Percentiles rank a stretch among this genome's conserved stretches.
Conservation (phyloP, 192 early-diverging fungal genomes). For the Coemansia sp. region DNA sequence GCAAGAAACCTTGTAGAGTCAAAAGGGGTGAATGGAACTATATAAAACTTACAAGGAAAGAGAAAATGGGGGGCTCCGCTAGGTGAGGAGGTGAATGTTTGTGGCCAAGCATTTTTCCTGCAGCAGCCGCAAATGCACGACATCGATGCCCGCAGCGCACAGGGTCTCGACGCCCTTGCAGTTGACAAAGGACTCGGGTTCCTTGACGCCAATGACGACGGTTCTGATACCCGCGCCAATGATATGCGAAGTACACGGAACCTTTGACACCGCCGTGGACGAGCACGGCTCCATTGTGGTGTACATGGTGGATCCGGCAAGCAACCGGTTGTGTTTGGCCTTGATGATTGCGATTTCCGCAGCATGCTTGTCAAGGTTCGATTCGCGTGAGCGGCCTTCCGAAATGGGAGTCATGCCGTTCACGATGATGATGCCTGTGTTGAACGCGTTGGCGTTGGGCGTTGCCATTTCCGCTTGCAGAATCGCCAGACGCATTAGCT, state of each 20-base stretch:
- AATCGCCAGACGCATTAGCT: constrained; percentile 47
- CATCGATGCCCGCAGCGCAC: constrained; percentile 68
- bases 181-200: constrained; percentile 84
- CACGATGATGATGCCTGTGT: constrained; percentile 31
- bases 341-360: constrained; percentile 29
- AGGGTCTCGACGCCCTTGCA: constrained; percentile 74
- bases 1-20: no score
- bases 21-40: background rate
- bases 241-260: constrained; percentile 74
- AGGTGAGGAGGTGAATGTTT: constrained; percentile 61
- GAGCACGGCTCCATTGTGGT: constrained; percentile 98
- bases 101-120: constrained; percentile 73
- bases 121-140: constrained; percentile 67
- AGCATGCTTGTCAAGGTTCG: constrained; percentile 20
- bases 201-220: constrained; percentile 85
- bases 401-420: constrained; percentile 26
- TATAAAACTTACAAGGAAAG: background rate
- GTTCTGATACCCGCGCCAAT: constrained; percentile 63
- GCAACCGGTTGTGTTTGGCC: constrained; percentile 10
- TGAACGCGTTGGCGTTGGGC: constrained; percentile 32
- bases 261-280: constrained; percentile 68
- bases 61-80: background rate
- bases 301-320: constrained; percentile 70
- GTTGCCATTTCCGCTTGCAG: constrained; percentile 30
- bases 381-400: constrained; percentile 36